A percentile compares a stretch with the other conserved stretches of the same genome.
Evolutionary conservation across 495 filamentous ascomycete species (phyloP).

Genomic region (Penicillium bovifimosum): DNA sequence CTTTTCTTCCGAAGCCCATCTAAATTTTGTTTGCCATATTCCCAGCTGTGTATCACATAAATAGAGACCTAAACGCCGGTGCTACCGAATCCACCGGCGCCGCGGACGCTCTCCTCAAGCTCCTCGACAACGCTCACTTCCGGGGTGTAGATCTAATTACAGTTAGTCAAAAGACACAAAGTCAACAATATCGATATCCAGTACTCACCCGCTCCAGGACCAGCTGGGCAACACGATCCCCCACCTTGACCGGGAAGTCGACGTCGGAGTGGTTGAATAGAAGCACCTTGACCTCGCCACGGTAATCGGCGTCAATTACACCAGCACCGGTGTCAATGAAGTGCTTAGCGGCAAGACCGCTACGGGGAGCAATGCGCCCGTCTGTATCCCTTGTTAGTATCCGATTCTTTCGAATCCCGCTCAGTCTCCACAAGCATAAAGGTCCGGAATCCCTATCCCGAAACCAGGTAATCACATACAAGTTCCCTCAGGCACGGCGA

Average conservation of each 20-base stretch:
- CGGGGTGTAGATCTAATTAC: constrained; percentile 70
- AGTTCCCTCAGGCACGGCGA: constrained; percentile 81
- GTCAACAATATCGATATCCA: background rate
- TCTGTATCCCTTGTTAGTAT: constrained; percentile 43
- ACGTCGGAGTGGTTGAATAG: constrained; percentile 85
- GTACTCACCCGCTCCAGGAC: constrained; percentile 69
- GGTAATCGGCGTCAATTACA: constrained; percentile 96
- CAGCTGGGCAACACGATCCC: constrained; percentile 89
- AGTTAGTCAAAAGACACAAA: constrained; percentile 2
- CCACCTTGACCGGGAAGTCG: constrained; percentile 77
- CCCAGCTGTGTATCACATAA: background rate
- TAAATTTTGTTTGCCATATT: constrained; percentile 6
- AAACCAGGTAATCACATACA: constrained; percentile 50
- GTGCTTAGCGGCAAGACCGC: constrained; percentile 85
- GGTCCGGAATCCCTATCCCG: background rate
- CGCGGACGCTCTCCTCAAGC: constrained; percentile 84
- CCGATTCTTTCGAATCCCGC: background rate
- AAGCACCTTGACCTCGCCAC: constrained; percentile 87
- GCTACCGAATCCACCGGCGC: constrained; percentile 89
- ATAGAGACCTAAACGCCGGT: constrained; percentile 52
- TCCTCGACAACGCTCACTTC: constrained; percentile 82
- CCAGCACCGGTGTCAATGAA: constrained; percentile 93
- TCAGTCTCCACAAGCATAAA: background rate
- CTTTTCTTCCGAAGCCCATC: background rate
- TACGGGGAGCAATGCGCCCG: constrained; percentile 86